Evolutionary conservation across 2,329 filamentous ascomycete species (phyloP).

Genomic region (Pseudogymnoascus sp.): DNA sequence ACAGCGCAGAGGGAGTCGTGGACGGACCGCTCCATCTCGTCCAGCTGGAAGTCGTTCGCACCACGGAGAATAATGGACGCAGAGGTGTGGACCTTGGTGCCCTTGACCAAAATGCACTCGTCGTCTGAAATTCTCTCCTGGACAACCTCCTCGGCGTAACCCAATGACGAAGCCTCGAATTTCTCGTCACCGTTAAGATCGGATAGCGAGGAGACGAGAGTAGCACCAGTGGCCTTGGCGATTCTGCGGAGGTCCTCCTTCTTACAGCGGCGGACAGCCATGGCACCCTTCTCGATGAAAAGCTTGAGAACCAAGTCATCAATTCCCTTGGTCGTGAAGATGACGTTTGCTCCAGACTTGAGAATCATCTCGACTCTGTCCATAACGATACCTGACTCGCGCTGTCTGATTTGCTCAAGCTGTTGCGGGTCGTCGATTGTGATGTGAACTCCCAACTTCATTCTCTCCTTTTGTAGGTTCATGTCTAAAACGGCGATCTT

Average conservation of each 20-base stretch:
- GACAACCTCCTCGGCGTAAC: slow-evolving; percentile 88
- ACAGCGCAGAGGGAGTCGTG: slow-evolving; percentile 96
- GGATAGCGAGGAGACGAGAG: slow-evolving; percentile 83
- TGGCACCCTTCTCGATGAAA: slow-evolving; percentile 89
- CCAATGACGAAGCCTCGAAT: slow-evolving; percentile 84
- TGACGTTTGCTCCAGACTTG: slow-evolving; percentile 91
- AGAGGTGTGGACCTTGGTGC: slow-evolving; percentile 87
- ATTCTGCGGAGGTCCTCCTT: slow-evolving; percentile 97
- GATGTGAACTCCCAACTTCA: slow-evolving; percentile 98
- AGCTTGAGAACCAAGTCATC: slow-evolving; percentile 92
- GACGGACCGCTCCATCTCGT: slow-evolving; percentile 98
- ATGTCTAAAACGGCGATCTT: slow-evolving; percentile 97
- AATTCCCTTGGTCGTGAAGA: slow-evolving; percentile 96
- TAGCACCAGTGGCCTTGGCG: slow-evolving; percentile 90
- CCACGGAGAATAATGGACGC: slow-evolving; percentile 94
- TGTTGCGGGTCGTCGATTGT: slow-evolving; percentile 96
- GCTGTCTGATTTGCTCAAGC: slow-evolving; percentile 89
- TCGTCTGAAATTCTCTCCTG: slow-evolving; percentile 98
- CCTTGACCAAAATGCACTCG: slow-evolving; percentile 94
- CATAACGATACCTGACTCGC: slow-evolving; percentile 86
- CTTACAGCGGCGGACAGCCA: slow-evolving; percentile 94
- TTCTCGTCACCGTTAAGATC: slow-evolving; percentile 96
- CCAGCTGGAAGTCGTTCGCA: slow-evolving; percentile 89
- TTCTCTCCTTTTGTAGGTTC: slow-evolving; percentile 97
- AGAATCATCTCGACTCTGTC: slow-evolving; percentile 96